phyloP scores from a whole-genome alignment of 768 basidiomycete species.

The Hemileccinum impolitum region DNA sequence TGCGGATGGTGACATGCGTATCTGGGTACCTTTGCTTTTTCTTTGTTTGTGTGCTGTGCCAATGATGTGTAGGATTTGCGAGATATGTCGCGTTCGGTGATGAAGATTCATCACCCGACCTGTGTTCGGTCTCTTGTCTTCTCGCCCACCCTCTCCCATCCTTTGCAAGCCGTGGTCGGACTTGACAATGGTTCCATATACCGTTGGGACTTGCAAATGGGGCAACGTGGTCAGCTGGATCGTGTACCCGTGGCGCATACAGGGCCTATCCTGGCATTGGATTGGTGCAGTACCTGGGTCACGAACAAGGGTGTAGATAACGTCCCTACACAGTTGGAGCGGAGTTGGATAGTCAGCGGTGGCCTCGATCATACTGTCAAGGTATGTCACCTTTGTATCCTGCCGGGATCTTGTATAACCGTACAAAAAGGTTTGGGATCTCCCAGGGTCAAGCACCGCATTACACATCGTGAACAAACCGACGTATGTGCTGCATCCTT shows the following conservation, averaged over 20 bases:
- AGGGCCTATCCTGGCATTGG: conserved; percentile 66
- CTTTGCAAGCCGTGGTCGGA: conserved; percentile 66
- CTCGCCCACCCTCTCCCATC: conserved; percentile 61
- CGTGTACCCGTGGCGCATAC: conserved; percentile 72
- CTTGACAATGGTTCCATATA: conserved; percentile 70
- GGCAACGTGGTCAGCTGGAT: conserved; percentile 69
- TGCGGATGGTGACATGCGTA: conserved; percentile 74
- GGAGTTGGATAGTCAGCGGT: conserved; percentile 77
- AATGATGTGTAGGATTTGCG: conserved; percentile 57
- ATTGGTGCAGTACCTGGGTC: conserved; percentile 54
- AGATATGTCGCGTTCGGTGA: conserved; percentile 62
- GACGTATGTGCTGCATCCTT: conserved; percentile 68
- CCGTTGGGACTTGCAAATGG: conserved; percentile 79
- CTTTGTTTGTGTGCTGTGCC: not conserved
- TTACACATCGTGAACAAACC: conserved; percentile 63
- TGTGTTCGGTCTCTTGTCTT: conserved; percentile 68
- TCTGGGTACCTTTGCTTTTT: conserved; percentile 56
- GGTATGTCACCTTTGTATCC: conserved; percentile 33
- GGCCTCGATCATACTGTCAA: conserved; percentile 80
- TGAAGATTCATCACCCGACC: conserved; percentile 68
- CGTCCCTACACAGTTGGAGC: conserved; percentile 15
- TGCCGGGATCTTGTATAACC: not conserved
- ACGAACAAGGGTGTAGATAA: conserved; percentile 15
- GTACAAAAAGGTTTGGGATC: conserved; percentile 64
- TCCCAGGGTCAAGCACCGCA: conserved; percentile 36